Evolutionary conservation across 2,329 filamentous ascomycete species (phyloP).

Genomic region (Penicillium sp.): DNA sequence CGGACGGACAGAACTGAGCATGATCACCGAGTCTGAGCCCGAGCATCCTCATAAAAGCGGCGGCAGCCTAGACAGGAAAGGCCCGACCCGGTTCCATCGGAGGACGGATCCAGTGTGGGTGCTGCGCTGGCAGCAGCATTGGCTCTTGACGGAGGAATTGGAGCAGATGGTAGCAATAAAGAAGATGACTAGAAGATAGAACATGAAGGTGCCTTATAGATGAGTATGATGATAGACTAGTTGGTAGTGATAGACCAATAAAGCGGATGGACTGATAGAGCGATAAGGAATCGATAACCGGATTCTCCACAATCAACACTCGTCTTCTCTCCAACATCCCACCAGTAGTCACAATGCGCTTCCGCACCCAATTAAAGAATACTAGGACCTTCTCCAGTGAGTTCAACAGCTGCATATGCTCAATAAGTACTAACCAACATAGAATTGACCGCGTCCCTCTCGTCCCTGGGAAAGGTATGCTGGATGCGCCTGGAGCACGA

Average conservation of each 20-base stretch:
- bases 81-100: no score
- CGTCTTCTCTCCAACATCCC: constrained; percentile 2
- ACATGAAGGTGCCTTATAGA: not conserved
- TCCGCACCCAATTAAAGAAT: constrained; percentile 33
- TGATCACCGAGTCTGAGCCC: no score
- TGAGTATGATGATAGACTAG: not conserved
- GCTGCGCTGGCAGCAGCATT: constrained; percentile 79
- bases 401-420: not conserved
- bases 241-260: not conserved
- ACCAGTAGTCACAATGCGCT: constrained; percentile 29
- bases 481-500: constrained; percentile 89
- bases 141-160: constrained; percentile 29
- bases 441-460: constrained; percentile 62
- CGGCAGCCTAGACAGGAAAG: no score
- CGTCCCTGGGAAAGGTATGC: constrained; percentile 73
- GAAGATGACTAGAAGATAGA: not conserved
- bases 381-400: constrained; percentile 23
- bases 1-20: no score
- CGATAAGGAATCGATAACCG: constrained; percentile 4
- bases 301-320: constrained; percentile 9
- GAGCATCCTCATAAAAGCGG: no score
- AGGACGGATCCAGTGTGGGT: constrained; percentile 88
- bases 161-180: not conserved
- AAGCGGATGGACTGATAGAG: not conserved
- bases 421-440: constrained; percentile 7